Evolutionary conservation across 352 stramenopile species (phyloP), one percentile per base, ranked within the genome.

Genomic region (Albugo candida): DNA sequence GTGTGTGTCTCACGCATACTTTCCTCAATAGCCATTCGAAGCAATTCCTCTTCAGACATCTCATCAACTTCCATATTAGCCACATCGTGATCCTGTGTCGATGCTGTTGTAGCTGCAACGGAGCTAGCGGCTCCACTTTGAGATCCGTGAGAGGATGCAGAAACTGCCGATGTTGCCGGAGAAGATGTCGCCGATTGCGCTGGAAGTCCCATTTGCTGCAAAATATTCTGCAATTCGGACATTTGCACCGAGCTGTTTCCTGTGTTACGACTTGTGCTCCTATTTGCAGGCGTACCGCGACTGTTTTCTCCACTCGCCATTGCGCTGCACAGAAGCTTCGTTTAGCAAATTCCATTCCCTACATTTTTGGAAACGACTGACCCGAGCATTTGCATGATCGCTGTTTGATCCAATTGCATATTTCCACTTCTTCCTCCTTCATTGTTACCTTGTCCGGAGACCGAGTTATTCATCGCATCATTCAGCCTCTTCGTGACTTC

Each of bases 301-400:
- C 69, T 66, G 39, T 81, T 67, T 18, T 87, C 69, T 17, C 78
- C 73, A 17, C 67, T 70, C 17, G 72, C 69, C 67, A 91, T 83
- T 12, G 78, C 78, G 11, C 69, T 81, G 36, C 11, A 52, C 21
- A 48, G 13, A 53, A 36, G 24, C 24, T 10, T 31, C 24, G 8
- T 31, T 31, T 31, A 31, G 24, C 36, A 42, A 35, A 10, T 40
- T 19, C 16, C 13, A 24, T 11, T 21, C 13, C 36, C 5, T 6
- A 17, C 20, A 13, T n/a, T 45, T 35, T 34, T 5, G 50, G 16
- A 24, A 37, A 17, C 12, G 21, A 42, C 54, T 17, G 63, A 81
- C 64, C 78, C 80, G 27, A 93, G 69, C 72, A 93, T 88, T 58
- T 93, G 78, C 78, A 93, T 89, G 59, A 93, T 88, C 40, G 78